Conservation (phyloP, 768 basidiomycete species). For the Collybiopsis luxurians region DNA sequence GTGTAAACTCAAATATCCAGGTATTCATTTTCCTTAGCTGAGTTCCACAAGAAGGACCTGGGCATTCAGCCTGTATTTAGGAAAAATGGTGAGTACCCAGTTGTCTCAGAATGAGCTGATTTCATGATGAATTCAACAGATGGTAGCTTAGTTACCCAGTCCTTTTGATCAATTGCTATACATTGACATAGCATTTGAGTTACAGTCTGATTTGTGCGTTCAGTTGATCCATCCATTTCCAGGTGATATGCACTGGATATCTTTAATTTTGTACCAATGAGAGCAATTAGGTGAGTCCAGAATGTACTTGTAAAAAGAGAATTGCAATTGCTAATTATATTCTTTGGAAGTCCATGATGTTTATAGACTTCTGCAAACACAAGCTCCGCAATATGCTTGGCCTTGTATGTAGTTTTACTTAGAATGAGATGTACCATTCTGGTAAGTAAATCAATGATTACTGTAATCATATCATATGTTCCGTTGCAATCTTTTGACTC, state of each 20-base stretch:
- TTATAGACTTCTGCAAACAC: conserved; percentile 17
- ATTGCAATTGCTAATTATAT: conserved; percentile 24
- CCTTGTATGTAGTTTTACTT: background rate
- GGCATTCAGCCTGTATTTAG: background rate
- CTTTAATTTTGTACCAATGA: conserved; percentile 16
- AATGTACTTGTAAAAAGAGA: conserved; percentile 26
- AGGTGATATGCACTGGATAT: conserved; percentile 26
- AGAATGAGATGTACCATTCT: conserved; percentile 12
- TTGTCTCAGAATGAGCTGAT: conserved; percentile 9
- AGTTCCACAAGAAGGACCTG: background rate
- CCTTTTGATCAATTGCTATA: no score
- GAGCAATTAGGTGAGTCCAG: conserved; percentile 10
- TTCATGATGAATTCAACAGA: conserved; percentile 7
- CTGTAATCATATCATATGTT: conserved; percentile 19
- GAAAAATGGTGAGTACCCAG: conserved; percentile 18
- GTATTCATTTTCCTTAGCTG: background rate
- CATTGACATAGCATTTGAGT: conserved; percentile 12
- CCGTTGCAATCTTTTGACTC: conserved; percentile 14
- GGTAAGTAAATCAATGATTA: conserved; percentile 15
- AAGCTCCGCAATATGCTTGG: conserved; percentile 12
- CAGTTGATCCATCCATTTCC: conserved; percentile 23
- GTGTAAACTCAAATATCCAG: background rate
- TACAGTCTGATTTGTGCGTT: conserved; percentile 11
- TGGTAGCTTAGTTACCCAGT: no score
- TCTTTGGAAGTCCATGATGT: conserved; percentile 17